Conservation (phyloP, 768 basidiomycete genomes). For the Hebeloma cylindrosporum region DNA sequence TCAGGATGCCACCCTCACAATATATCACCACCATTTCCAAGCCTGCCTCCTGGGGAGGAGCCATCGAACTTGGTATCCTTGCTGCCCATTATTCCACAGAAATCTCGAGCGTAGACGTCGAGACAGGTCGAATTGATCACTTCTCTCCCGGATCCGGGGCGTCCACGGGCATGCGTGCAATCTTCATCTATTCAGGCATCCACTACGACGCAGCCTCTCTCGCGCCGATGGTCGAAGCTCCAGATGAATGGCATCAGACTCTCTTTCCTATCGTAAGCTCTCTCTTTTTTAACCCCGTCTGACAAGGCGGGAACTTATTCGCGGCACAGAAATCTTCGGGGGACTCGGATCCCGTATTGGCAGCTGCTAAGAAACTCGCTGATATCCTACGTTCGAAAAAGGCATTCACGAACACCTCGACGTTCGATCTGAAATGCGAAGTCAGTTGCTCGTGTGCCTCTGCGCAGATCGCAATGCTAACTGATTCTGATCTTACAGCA, state of each 20-base stretch:
- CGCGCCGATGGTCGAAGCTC: conserved; percentile 74
- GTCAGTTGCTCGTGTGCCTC: conserved; percentile 38
- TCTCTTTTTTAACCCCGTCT: background rate
- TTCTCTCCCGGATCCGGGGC: conserved; percentile 56
- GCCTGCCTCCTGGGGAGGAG: conserved; percentile 89
- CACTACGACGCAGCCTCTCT: conserved; percentile 93
- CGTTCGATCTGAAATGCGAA: conserved; percentile 89
- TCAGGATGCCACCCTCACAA: conserved; percentile 53
- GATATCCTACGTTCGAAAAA: conserved; percentile 69
- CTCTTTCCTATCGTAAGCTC: conserved; percentile 62
- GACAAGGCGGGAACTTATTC: background rate
- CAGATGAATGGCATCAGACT: conserved; percentile 87
- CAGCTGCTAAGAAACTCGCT: conserved; percentile 71
- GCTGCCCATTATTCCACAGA: conserved; percentile 81
- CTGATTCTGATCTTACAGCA: conserved; percentile 40
- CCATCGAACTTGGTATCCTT: conserved; percentile 89
- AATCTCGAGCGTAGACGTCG: conserved; percentile 89
- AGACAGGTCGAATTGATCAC: conserved; percentile 85
- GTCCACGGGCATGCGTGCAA: conserved; percentile 45
- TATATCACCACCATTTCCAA: conserved; percentile 84
- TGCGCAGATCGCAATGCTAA: conserved; percentile 4
- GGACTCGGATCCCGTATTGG: conserved; percentile 54
- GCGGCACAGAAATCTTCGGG: conserved; percentile 30
- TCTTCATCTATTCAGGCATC: conserved; percentile 93
- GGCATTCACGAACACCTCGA: conserved; percentile 89